Base-by-base conservation (phyloP, 169 alveolate genomes). In the Cryptosporidium felis region DNA sequence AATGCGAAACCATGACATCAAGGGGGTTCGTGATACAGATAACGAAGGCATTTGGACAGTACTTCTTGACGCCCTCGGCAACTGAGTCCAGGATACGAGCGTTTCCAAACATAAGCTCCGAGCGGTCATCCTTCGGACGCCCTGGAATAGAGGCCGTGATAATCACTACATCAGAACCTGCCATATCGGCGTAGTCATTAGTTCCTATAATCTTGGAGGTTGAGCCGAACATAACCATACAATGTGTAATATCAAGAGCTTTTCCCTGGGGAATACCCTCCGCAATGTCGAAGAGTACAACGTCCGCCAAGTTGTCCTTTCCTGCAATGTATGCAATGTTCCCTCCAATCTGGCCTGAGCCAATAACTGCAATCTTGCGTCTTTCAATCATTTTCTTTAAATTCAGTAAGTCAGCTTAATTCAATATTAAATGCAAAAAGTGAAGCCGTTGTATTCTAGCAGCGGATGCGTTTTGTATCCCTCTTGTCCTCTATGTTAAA, bases 271-370 rank as follows among this genome's bases (percentile, higher is more conserved):
- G 89, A 62, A 90, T 59, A 45, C 93, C 94, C 59, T 89, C 89
- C 59, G 89, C 65, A 56, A 90, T 90, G 60, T 91, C 94, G 32
- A 90, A 90, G 51, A 91, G 88, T 63, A 91, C 92, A 3, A 91
- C 91, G 66, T 91, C 94, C 2, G 92, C 91, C 38, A 90, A 60
- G 8, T 90, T 91, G 44, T 91, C 91, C 28, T 91, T 92, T 6
- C 91, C 88, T 10, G 90, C 90, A 74, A 91, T 80, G 41, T 82
- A 81, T 42, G 93, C 94, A 51, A 89, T 65, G 32, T 92, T 85
- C 18, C 90, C 92, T 14, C 94, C 93, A 3, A 91, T 91, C 42
- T 91, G 92, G 28, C 94, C 93, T 41, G 94, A 90, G 14, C 94
- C 94, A 38, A 91, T 85, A 30, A 91, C 91, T 28, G 93, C 88